Evolutionary conservation across 805 yeast genomes (phyloP), one percentile per base, ranked within the genome.

Genomic region (Candida broadrunensis): DNA sequence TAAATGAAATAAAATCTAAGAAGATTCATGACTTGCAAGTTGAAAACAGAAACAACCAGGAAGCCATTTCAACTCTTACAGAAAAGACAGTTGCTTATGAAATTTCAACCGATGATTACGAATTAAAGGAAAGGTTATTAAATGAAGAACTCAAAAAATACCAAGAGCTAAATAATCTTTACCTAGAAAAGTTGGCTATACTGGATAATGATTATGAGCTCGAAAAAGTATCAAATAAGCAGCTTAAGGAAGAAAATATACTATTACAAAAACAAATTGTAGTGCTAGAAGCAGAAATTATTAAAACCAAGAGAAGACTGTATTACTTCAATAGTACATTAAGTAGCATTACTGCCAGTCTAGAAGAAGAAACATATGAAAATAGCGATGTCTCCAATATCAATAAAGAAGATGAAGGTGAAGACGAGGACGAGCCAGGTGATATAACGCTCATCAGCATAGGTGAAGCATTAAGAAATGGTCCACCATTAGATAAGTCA

Each of bases 131-230:
- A 15, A 29, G 32, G 14, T 14, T 29, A n/a, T 14, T 15, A 14
- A 32, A 32, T n/a, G 19, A 15, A n/a, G 26, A 38, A 24, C 17
- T 38, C 4, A 19, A 38, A n/a, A n/a, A 12, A 15, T 51, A 69
- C 9, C 63, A 56, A 29, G 72, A 66, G 36, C 59, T 66, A 46
- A 70, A 67, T 48, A 68, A 67, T 44, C 74, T 67, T 45, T 50
- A 70, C 14, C 49, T 71, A 13, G 77, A 72, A 45, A 64, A 61
- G 40, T 44, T 69, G 23, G 75, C 75, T 15, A 35, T 72, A 13
- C 39, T 67, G n/a, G 75, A 72, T 40, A 65, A 63, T 43, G 77
- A 72, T 36, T 49, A 62, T 15, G 62, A 63, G 17, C 33, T 63
- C 6, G 66, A 62, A 35, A 50, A 52, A 20, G 9, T 7, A 9